These are phyloP conservation scores for Phascolomyces articulosus DNA, from an alignment of 371 early-diverging fungal genomes.

Conservation along the genomic window DNA sequence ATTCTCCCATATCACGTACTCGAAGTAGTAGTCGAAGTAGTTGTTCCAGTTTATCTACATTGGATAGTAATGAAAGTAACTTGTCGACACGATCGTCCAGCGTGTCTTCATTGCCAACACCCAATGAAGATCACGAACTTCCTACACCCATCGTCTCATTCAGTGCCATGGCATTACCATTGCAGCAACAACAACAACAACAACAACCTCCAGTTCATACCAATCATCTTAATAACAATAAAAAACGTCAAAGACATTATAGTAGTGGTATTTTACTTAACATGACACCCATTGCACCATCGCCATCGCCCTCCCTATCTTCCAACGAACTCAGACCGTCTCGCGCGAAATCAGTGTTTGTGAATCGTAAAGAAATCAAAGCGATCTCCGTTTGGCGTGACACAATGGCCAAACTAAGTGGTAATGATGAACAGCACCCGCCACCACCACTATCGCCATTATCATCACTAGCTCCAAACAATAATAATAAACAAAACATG, in stretches of 20 bases:
- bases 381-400: conserved; percentile 23
- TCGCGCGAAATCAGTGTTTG: conserved; percentile 4
- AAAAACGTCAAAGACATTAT: not conserved
- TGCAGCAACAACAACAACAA: too few species aligned
- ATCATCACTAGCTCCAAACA: not conserved
- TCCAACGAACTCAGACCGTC: not conserved
- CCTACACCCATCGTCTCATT: not conserved
- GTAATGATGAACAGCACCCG: not conserved
- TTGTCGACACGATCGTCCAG: not conserved
- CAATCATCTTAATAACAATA: not conserved
- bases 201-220: too few species aligned
- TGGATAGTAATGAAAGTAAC: not conserved
- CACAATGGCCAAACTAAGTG: conserved; percentile 11
- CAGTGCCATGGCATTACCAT: not conserved
- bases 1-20: not conserved
- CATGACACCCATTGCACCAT: too few species aligned
- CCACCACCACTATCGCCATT: not conserved
- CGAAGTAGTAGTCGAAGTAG: not conserved
- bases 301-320: too few species aligned
- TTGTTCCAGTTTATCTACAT: not conserved
- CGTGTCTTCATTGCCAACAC: not conserved
- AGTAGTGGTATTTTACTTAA: too few species aligned
- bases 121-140: not conserved
- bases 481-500: not conserved
- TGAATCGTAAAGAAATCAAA: conserved; percentile 16